These are phyloP conservation scores for Cocos nucifera DNA, from an alignment of 176 grass and related monocot genomes.

Conservation along the genomic window DNA sequence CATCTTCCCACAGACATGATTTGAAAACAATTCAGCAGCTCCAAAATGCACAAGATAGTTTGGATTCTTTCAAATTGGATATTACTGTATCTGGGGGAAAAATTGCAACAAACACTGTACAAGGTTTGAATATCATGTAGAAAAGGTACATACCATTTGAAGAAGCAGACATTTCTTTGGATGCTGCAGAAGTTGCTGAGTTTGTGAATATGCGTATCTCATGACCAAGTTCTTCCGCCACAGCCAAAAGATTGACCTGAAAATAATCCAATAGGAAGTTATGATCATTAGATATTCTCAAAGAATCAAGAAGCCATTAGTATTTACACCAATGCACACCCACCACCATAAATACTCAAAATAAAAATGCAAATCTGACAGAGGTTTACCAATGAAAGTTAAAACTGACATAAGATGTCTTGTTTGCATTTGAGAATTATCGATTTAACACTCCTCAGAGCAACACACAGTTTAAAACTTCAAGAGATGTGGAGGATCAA, in stretches of 20 bases:
- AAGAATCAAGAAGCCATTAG: constrained; percentile 3
- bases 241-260: constrained; percentile 62
- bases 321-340: constrained; percentile 1
- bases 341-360: not conserved
- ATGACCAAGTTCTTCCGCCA: constrained; percentile 57
- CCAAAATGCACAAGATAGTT: too few relatives aligned
- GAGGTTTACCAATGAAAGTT: too few relatives aligned
- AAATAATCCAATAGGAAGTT: not conserved
- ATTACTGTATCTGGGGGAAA: not conserved
- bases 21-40: too few relatives aligned
- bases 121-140: not conserved
- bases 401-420: not conserved
- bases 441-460: too few relatives aligned
- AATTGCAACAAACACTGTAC: not conserved
- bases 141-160: constrained; percentile 39
- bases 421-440: too few relatives aligned
- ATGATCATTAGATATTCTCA: constrained; percentile 20
- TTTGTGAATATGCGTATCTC: constrained; percentile 68
- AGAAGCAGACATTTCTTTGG: constrained; percentile 40
- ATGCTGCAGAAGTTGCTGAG: constrained; percentile 18
- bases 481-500: too few relatives aligned
- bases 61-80: too few relatives aligned
- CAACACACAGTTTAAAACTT: too few relatives aligned
- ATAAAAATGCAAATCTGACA: not conserved
- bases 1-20: too few relatives aligned